Base-by-base conservation (phyloP, 192 early-diverging fungal species). In the Coemansia sp. region DNA sequence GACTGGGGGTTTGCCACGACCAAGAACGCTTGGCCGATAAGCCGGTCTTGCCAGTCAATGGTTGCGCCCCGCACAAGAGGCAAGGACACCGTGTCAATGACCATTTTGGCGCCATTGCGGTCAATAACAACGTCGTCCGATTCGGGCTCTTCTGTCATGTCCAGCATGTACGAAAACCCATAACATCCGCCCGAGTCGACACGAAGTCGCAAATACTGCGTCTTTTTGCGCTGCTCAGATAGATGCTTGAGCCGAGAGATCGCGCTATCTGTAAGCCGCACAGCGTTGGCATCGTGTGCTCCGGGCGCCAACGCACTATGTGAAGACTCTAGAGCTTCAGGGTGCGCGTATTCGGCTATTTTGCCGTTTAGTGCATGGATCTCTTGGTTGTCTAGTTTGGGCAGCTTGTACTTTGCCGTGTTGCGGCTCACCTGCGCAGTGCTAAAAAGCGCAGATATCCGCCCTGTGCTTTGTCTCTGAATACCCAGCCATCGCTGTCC, bases 161-260 rank as follows among this genome's bases (percentile, higher is more conserved):
- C 88, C 82, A 92, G 83, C 63, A 87, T 86, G 72, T 94, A 91
- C 69, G 91, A 90, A 70, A 90, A 94, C 41, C 92, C 92, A 57
- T 94, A 91, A 75, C 92, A 94, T 19, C 92, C 92, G 27, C 92
- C 92, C 3, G 92, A 90, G 57, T 94, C 92, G 14, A 94, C 91
- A 2, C 87, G 69, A 26, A 94, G 69, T 45, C 92, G 85, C 72
- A 94, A 64, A 37, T 82, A 82, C 65, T 82, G 80, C n/a, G 80
- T 82, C 59, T 66, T 71, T 25, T 56, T 31, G 10, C 74, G 74
- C 57, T 77, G 50, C 45, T 82, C 68, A 4, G 74, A 74, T 3
- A 82, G 50, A 39, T 77, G 59, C 43, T 57, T 59, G 26, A 82
- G 80, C 52, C 80, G 62, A 6, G 52, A 25, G 17, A 82, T 73